Base-by-base conservation (phyloP, 768 basidiomycete genomes). In the Psilocybe tampanensis region DNA sequence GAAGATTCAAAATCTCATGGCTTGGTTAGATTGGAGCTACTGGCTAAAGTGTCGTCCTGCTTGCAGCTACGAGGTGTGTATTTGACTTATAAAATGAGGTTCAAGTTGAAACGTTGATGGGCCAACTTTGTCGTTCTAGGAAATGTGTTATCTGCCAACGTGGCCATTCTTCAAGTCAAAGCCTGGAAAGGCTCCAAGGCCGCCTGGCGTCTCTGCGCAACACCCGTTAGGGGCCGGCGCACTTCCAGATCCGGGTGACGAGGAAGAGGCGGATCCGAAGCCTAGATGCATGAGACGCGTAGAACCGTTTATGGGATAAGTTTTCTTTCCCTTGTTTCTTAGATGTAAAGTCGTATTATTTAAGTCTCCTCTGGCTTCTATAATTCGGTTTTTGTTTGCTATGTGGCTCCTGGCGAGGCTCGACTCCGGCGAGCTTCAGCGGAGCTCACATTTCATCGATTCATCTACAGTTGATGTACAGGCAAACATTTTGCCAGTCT, bases 11-110 rank as follows among this genome's bases (percentile, higher is more conserved):
- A 58, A 43, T 1, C 62, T 85, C 21, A 80, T 83, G 74, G 45
- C 36, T 0, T 84, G 83, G 83, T 65, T 85, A 1, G 83, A 79
- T 57, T 85, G 83, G 83, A 74, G 68, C 41, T 65, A 74, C 8
- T 85, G 83, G 82, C 61, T 76, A 1, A 77, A 69, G 42, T 84
- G 83, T 49, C 66, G 64, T 1, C 82, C 82, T 29, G 73, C 64
- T 1, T 85, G 84, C 68, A 64, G 62, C 11, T 65, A 68, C 26
- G 76, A 82, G 70, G 82, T 83, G 52, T 19, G 34, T n/a, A n/a
- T n/a, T n/a, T n/a, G n/a, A n/a, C n/a, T n/a, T n/a, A n/a, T n/a
- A n/a, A n/a, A n/a, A n/a, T n/a, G n/a, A n/a, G n/a, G n/a, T n/a
- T n/a, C n/a, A n/a, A n/a, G n/a, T n/a, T n/a, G n/a, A n/a, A n/a